Evolutionary conservation across 148 eudicot species (phyloP).

Genomic region (Oxyria digyna): DNA sequence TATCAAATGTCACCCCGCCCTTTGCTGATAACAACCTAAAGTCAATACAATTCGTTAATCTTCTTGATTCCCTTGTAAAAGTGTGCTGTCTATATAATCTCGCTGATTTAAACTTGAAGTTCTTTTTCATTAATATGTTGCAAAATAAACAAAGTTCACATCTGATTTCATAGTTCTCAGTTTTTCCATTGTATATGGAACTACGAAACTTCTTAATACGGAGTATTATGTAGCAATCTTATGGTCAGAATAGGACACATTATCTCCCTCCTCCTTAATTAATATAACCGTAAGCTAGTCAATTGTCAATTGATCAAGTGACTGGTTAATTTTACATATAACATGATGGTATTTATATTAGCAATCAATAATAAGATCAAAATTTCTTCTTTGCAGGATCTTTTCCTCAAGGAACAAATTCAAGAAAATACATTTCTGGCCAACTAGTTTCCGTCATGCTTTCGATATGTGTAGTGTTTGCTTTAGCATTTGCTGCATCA

Average conservation of each 20-base stretch:
- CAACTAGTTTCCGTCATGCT: slow-evolving; percentile 43
- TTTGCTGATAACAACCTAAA: background rate
- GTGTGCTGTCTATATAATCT: background rate
- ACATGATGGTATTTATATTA: background rate
- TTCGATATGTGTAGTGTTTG: slow-evolving; percentile 31
- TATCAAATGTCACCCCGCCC: background rate
- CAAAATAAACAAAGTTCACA: background rate
- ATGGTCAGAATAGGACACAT: background rate
- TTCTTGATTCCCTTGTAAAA: background rate
- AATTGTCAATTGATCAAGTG: background rate
- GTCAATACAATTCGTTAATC: background rate
- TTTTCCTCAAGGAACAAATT: slow-evolving; percentile 19
- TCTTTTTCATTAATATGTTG: background rate
- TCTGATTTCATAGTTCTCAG: background rate
- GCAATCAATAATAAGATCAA: background rate
- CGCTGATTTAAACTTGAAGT: background rate
- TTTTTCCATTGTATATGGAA: background rate
- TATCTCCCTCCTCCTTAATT: background rate
- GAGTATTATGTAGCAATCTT: background rate
- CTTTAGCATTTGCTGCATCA: slow-evolving; percentile 33
- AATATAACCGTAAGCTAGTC: background rate
- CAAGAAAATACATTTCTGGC: slow-evolving; percentile 33
- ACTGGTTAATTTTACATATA: background rate
- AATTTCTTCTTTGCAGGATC: slow-evolving; percentile 35
- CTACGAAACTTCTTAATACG: background rate